phyloP scores from a whole-genome alignment of 345 rosid species.

The Syzygium grande region DNA sequence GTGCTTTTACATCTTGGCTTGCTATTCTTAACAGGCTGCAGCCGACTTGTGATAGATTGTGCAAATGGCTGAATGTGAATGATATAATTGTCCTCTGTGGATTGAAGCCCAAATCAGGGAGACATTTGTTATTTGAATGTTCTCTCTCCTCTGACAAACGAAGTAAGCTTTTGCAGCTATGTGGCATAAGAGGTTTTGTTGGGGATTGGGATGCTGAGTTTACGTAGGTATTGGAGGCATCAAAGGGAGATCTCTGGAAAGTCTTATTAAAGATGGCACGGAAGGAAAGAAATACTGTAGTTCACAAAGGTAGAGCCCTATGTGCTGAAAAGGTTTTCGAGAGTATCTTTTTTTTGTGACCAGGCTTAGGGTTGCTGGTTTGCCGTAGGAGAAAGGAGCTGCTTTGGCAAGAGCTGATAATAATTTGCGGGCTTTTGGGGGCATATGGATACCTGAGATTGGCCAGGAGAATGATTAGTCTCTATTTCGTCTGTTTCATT shows the following conservation, averaged over 20 bases:
- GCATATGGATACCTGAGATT: no score
- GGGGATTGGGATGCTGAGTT: background rate
- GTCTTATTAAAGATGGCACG: background rate
- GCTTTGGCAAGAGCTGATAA: no score
- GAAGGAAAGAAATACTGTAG: background rate
- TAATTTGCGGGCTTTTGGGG: no score
- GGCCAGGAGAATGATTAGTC: no score
- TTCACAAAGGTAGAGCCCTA: background rate
- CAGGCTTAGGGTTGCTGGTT: background rate
- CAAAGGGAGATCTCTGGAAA: background rate
- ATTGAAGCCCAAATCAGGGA: background rate
- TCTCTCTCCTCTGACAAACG: background rate
- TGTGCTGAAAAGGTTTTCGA: background rate
- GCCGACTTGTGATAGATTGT: background rate
- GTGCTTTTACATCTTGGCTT: background rate
- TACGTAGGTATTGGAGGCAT: background rate
- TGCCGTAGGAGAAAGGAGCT: no score
- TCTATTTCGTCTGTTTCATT: no score
- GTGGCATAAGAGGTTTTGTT: background rate
- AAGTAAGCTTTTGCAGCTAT: background rate
- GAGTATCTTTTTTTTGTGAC: background rate
- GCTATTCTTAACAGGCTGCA: background rate
- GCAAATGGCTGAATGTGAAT: background rate
- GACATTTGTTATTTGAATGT: background rate
- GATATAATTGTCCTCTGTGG: background rate